Evolutionary conservation across 495 filamentous ascomycete genomes (phyloP).

Genomic region (Penicillium mononematosum): DNA sequence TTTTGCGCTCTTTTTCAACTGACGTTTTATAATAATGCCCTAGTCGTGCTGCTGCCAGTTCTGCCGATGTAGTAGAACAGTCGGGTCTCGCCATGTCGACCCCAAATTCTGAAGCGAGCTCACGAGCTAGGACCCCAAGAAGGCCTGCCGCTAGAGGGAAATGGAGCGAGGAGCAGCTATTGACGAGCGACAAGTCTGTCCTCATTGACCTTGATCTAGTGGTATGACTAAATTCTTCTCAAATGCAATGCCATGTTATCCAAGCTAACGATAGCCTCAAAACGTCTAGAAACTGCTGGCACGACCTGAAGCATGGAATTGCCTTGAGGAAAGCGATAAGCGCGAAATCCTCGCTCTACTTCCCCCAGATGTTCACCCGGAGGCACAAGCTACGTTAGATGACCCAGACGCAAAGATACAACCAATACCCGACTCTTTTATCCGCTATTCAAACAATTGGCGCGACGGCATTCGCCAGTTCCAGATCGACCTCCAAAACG

Average conservation of each 20-base stretch:
- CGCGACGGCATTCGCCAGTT: conserved; percentile 50
- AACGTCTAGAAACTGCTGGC: conserved; percentile 53
- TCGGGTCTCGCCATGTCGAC: conserved; percentile 21
- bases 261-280: conserved; percentile 13
- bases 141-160: conserved; percentile 34
- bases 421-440: conserved; percentile 43
- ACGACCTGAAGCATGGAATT: conserved; percentile 56
- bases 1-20: not conserved
- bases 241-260: not conserved
- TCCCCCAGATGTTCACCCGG: conserved; percentile 48
- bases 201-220: conserved; percentile 56
- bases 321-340: conserved; percentile 55
- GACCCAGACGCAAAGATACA: conserved; percentile 35
- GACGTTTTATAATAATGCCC: conserved; percentile 19
- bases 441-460: conserved; percentile 54
- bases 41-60: conserved; percentile 18
- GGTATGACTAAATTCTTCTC: conserved; percentile 37
- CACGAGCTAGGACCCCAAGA: conserved; percentile 24
- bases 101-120: conserved; percentile 23
- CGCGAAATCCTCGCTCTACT: conserved; percentile 54
- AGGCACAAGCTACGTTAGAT: conserved; percentile 34
- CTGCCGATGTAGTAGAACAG: conserved; percentile 28
- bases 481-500: conserved; percentile 59
- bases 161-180: conserved; percentile 51
- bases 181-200: conserved; percentile 55